Conservation (phyloP, 2,329 filamentous ascomycete species). For the Aspergillus carbonarius region DNA sequence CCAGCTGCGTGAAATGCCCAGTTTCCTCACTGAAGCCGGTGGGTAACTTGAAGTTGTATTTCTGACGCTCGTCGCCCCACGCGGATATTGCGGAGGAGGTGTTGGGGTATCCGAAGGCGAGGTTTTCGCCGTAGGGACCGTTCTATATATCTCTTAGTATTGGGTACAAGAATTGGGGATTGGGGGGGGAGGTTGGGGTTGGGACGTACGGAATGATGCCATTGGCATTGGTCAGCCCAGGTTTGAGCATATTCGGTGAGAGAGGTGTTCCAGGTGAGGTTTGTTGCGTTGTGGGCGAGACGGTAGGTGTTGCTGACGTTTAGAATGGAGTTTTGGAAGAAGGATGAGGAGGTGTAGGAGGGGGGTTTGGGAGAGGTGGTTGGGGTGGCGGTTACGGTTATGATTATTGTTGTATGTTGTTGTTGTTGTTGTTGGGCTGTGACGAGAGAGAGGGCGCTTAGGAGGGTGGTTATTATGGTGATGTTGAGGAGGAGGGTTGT, state of each 20-base stretch:
- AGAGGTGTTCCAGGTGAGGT: slow-evolving; percentile 64
- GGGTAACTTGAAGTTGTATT: slow-evolving; percentile 60
- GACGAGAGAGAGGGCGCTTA: slow-evolving; percentile 1
- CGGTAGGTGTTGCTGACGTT: slow-evolving; percentile 68
- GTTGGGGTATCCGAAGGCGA: slow-evolving; percentile 66
- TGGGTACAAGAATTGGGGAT: not conserved
- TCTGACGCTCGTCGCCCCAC: slow-evolving; percentile 62
- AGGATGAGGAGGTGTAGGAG: slow-evolving; percentile 44
- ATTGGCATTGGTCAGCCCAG: slow-evolving; percentile 50
- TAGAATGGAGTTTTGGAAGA: slow-evolving; percentile 57
- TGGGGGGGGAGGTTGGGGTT: not conserved
- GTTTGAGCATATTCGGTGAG: slow-evolving; percentile 55
- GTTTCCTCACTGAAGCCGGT: slow-evolving; percentile 59
- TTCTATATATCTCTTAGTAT: slow-evolving; percentile 31
- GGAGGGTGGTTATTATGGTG: slow-evolving; percentile 3
- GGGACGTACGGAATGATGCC: slow-evolving; percentile 41
- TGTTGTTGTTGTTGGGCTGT: not conserved
- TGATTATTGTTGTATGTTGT: slow-evolving; percentile 15
- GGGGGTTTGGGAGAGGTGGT: slow-evolving; percentile 29
- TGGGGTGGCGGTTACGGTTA: slow-evolving; percentile 25
- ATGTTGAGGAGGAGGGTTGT: not conserved
- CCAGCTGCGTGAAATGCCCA: slow-evolving; percentile 71
- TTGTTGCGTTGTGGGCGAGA: slow-evolving; percentile 58
- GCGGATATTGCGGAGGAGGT: slow-evolving; percentile 59
- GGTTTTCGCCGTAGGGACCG: slow-evolving; percentile 71